Percentiles rank a stretch among this genome's conserved stretches.
Conservation (phyloP, 805 yeast species). For the Hanseniaspora meyeri region DNA sequence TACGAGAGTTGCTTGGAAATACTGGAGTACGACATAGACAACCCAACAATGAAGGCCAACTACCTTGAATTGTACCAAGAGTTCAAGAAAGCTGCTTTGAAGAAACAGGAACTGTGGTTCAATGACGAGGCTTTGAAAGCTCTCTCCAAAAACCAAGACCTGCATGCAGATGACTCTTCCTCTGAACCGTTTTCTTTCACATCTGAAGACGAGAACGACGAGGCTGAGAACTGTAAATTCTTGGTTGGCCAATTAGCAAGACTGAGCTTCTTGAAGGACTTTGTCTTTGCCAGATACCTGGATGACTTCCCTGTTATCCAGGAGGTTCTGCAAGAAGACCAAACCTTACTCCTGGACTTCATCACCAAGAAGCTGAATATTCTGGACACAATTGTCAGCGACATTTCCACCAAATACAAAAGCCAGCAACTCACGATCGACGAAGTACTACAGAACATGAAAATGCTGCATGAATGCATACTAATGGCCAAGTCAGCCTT, state of each 20-base stretch:
- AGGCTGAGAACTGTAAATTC: constrained; percentile 15
- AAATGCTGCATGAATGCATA: constrained; percentile 68
- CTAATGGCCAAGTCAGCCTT: constrained; percentile 48
- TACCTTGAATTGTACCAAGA: constrained; percentile 43
- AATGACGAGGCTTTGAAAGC: constrained; percentile 17
- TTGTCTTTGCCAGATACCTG: constrained; percentile 64
- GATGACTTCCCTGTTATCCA: constrained; percentile 69
- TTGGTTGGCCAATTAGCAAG: constrained; percentile 12
- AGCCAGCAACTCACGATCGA: constrained; percentile 16
- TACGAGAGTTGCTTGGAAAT: constrained; percentile 60
- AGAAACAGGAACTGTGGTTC: constrained; percentile 20
- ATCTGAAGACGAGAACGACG: constrained; percentile 19
- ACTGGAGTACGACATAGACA: constrained; percentile 81
- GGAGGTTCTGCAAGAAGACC: constrained; percentile 27
- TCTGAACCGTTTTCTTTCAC: constrained; percentile 15
- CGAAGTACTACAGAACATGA: constrained; percentile 56
- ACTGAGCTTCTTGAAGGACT: constrained; percentile 59
- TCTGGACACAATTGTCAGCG: constrained; percentile 42
- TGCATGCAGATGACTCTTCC: constrained; percentile 17
- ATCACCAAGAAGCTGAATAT: constrained; percentile 30
- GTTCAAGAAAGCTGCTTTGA: constrained; percentile 14
- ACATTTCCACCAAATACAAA: constrained; percentile 12
- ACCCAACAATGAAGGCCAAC: constrained; percentile 66
- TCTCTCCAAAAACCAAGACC: constrained; percentile 22
- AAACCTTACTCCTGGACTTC: constrained; percentile 26